phyloP scores from a whole-genome alignment of 148 eudicot species.

The Simmondsia chinensis region DNA sequence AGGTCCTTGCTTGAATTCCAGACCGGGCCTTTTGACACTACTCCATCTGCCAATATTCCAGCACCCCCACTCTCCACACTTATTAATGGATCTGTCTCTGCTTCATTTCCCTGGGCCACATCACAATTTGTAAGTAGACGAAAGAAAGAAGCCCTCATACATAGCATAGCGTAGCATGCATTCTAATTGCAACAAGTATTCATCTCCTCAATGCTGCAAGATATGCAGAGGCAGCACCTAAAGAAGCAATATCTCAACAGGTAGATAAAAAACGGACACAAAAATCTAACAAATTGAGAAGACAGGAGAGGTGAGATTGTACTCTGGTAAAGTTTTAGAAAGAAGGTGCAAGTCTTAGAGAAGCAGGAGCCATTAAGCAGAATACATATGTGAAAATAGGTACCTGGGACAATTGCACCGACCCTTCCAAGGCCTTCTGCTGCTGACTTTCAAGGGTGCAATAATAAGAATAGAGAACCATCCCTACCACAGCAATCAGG shows the following conservation, averaged over 20 bases:
- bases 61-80: slow-evolving; percentile 37
- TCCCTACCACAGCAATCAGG: slow-evolving; percentile 44
- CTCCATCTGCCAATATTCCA: slow-evolving; percentile 20
- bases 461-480: slow-evolving; percentile 49
- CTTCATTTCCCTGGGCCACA: slow-evolving; percentile 33
- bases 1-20: slow-evolving; percentile 64
- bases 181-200: too few species aligned
- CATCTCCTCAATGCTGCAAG: too few species aligned
- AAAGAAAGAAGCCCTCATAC: not conserved
- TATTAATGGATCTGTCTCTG: slow-evolving; percentile 41
- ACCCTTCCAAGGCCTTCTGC: slow-evolving; percentile 31
- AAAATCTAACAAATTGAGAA: not conserved
- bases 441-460: slow-evolving; percentile 44
- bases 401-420: slow-evolving; percentile 41
- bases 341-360: not conserved
- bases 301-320: not conserved
- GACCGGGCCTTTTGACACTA: slow-evolving; percentile 25
- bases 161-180: not conserved
- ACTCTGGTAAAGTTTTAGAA: not conserved
- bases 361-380: too few species aligned
- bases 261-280: not conserved
- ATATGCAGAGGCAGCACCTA: too few species aligned
- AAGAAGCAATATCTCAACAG: too few species aligned
- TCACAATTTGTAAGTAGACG: not conserved
- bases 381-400: too few species aligned